Evolutionary conservation across 306 rosid species (phyloP), one percentile per base, ranked within the genome.

Genomic region (Acacia crassicarpa): DNA sequence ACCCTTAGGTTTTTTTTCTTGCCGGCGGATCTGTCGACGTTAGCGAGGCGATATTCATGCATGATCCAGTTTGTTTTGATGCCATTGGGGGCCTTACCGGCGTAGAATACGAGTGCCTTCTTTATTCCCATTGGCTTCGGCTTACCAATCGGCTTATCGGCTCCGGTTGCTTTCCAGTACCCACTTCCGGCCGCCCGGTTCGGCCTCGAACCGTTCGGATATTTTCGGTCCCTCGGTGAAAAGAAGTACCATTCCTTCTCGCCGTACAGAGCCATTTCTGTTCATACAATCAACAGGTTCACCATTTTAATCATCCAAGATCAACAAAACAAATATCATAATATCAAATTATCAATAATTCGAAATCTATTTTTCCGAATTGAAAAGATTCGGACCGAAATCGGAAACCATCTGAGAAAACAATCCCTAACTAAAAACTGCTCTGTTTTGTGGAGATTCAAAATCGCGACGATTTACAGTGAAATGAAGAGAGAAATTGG

Each of bases 221-320:
- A 95, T 66, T 95, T 95, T 33, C 98, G 59, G 51, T 95, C 99
- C 75, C 99, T 80, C 0, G 99, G 99, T 17, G 99, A 91, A 78
- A 95, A 95, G 78, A 95, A 95, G 69, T 95, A 95, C 99, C 99
- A 95, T 56, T 95, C 99, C 54, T 95, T 95, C 71, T 95, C 99
- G 9, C 99, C 94, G 63, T 84, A 89, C 1, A 89, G 74, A 2
- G 96, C 92, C 88, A 88, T 51, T 41, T 89, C 97, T 95, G 88
- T 61, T 61, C 20, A 45, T 44, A 13, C 11, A 17, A 16, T 33
- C n/a, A 41, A 4, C 40, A 66, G 23, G 3, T 33, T 33, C 3
- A 38, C 8, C 33, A 27, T 5, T n/a, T 56, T n/a, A n/a, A n/a
- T 20, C 9, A 56, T n/a, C 8, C n/a, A 20, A 56, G 12, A 56